A percentile compares a stretch with the other conserved stretches of the same genome.
These are phyloP conservation scores for Rheum nobile DNA, from an alignment of 148 eudicot species.

Conservation along the genomic window DNA sequence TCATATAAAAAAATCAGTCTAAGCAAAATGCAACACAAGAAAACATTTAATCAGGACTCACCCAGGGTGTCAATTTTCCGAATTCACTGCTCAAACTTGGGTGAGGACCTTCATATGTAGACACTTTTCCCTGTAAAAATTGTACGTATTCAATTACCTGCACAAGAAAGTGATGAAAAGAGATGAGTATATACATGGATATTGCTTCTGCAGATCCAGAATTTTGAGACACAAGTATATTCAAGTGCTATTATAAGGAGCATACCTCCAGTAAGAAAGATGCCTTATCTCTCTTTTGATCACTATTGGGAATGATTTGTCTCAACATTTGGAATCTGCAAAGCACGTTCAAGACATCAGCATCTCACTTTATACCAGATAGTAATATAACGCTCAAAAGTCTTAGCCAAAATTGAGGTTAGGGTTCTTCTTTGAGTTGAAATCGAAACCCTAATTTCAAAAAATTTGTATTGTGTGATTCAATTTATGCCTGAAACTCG, in stretches of 20 bases:
- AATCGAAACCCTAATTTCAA: too few relatives aligned
- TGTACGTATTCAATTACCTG: conserved; percentile 86
- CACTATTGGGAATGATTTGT: conserved; percentile 79
- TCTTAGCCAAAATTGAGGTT: background rate
- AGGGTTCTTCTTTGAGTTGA: too few relatives aligned
- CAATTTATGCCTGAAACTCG: too few relatives aligned
- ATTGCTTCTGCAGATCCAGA: background rate
- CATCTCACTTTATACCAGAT: background rate
- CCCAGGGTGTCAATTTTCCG: conserved; percentile 60
- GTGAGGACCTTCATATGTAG: conserved; percentile 54
- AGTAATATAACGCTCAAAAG: background rate
- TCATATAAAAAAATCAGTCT: background rate
- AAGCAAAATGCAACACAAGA: background rate
- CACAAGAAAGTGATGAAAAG: conserved; percentile 2
- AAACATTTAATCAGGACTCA: conserved; percentile 17
- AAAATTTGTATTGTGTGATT: too few relatives aligned
- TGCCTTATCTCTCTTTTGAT: conserved; percentile 91
- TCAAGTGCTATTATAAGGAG: background rate
- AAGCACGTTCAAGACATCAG: background rate
- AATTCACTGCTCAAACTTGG: conserved; percentile 60
- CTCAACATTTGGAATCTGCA: conserved; percentile 81
- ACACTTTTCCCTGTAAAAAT: conserved; percentile 59
- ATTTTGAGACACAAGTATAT: background rate
- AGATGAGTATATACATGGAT: background rate
- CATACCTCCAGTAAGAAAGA: conserved; percentile 80